These are phyloP conservation scores for Sporobolomyces phaffii DNA, from an alignment of 768 basidiomycete genomes.

Conservation along the genomic window DNA sequence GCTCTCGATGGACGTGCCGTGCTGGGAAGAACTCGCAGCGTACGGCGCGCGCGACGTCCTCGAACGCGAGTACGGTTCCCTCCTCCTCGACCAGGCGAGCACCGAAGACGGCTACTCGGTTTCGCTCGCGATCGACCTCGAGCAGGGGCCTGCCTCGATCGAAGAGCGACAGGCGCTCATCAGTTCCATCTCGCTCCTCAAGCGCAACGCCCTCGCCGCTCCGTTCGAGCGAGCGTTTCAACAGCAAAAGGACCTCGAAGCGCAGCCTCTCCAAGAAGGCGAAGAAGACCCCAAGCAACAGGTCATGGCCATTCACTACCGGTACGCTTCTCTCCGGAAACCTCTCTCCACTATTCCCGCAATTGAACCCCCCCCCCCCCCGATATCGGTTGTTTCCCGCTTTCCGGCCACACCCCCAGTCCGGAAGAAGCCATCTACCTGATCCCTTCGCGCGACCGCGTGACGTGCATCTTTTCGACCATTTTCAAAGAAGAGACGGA, in stretches of 20 bases:
- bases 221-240: conserved; percentile 86
- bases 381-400: too few relatives aligned
- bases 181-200: conserved; percentile 72
- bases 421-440: conserved; percentile 90
- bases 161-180: conserved; percentile 75
- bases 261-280: conserved; percentile 48
- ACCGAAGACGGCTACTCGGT: conserved; percentile 85
- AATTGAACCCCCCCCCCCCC: background rate
- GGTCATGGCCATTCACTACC: conserved; percentile 86
- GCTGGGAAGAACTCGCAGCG: conserved; percentile 85
- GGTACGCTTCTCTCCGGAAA: conserved; percentile 60
- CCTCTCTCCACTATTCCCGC: too few relatives aligned
- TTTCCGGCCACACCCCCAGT: background rate
- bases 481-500: conserved; percentile 96
- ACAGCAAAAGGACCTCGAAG: conserved; percentile 74
- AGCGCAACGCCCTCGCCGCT: conserved; percentile 87
- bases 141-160: conserved; percentile 69
- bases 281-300: conserved; percentile 64
- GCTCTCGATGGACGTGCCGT: conserved; percentile 87
- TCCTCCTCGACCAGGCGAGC: conserved; percentile 51
- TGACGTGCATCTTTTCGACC: conserved; percentile 95
- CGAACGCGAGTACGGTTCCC: conserved; percentile 70
- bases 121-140: conserved; percentile 77
- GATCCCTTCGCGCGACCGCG: conserved; percentile 85
- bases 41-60: conserved; percentile 80